phyloP scores from a whole-genome alignment of 2,329 filamentous ascomycete species.

The Alternaria viburni region DNA sequence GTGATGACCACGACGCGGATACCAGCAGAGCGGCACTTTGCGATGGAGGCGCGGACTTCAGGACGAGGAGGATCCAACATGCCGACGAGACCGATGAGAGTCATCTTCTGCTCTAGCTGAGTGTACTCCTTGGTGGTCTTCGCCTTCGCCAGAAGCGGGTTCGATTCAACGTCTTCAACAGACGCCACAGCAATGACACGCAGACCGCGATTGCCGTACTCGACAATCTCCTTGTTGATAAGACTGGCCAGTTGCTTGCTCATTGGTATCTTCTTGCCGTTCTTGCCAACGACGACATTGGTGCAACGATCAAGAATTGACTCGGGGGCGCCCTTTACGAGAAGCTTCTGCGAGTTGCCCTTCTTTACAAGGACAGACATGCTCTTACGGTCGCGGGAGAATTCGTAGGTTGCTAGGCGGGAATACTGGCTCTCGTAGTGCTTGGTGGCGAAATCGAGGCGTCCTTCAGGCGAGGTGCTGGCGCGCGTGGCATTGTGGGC shows the following conservation, averaged over 20 bases:
- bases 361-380: constrained; percentile 93
- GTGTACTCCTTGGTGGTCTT: constrained; percentile 84
- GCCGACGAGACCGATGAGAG: constrained; percentile 87
- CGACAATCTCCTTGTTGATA: constrained; percentile 78
- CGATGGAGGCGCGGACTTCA: constrained; percentile 85
- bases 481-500: constrained; percentile 60
- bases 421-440: constrained; percentile 80
- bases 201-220: constrained; percentile 90
- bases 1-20: constrained; percentile 98
- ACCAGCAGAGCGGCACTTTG: constrained; percentile 87
- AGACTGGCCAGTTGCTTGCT: constrained; percentile 71
- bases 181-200: constrained; percentile 93
- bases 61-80: constrained; percentile 97
- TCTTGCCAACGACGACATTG: constrained; percentile 75
- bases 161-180: constrained; percentile 74
- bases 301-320: constrained; percentile 92
- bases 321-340: constrained; percentile 97
- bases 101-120: constrained; percentile 91
- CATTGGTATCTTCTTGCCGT: constrained; percentile 78
- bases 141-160: constrained; percentile 73
- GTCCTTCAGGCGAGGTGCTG: constrained; percentile 60
- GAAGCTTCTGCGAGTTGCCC: constrained; percentile 74
- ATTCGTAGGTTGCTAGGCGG: constrained; percentile 88
- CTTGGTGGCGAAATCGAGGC: constrained; percentile 80
- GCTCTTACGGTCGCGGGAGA: constrained; percentile 96